Evolutionary conservation across 768 basidiomycete species (phyloP), one percentile per base, ranked within the genome.

Genomic region (Galerina sulciceps): DNA sequence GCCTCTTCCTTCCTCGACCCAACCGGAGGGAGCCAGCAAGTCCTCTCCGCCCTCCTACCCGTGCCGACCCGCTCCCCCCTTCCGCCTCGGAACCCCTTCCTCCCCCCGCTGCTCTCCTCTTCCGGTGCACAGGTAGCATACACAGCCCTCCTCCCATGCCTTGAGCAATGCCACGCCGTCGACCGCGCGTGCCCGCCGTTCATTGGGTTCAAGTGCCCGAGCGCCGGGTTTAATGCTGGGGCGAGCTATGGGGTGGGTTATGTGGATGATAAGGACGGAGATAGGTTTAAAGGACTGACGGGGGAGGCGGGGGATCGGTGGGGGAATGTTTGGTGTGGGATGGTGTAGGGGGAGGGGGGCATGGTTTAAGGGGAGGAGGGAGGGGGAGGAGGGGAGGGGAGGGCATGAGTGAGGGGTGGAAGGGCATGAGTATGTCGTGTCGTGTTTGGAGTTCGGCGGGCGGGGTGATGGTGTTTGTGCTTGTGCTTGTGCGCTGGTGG

Each of bases 121-220:
- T 2, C 71, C 68, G 17, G 53, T n/a, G n/a, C n/a, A n/a, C n/a
- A n/a, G n/a, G n/a, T n/a, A n/a, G n/a, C 76, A 1, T 93, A 91
- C 73, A 75, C 72, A n/a, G 79, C 83, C 67, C 74, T 95, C 14
- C 75, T 91, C 35, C 93, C 94, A 2, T 94, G 93, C 68, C 73
- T 93, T 10, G 94, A 93, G 73, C 84, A 82, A 31, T 96, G 94
- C 73, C 80, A 84, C 15, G 79, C 82, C 1, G 85, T 83, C 20
- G 88, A 90, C 62, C 83, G 93, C 23, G 83, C 90, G 10, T 96
- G 93, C 69, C 93, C 93, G 4, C 78, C 78, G 26, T 85, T 91
- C 64, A 62, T 96, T 10, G 81, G 83, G 2, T 90, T 92, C 73
- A 72, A 74, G 59, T 94, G 93, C 62, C 93, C 92, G 2, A 65